Percentiles rank a stretch among this genome's conserved stretches.
These are phyloP conservation scores for Hirsutella thompsonii DNA, from an alignment of 2,329 filamentous ascomycete genomes.

Conservation along the genomic window DNA sequence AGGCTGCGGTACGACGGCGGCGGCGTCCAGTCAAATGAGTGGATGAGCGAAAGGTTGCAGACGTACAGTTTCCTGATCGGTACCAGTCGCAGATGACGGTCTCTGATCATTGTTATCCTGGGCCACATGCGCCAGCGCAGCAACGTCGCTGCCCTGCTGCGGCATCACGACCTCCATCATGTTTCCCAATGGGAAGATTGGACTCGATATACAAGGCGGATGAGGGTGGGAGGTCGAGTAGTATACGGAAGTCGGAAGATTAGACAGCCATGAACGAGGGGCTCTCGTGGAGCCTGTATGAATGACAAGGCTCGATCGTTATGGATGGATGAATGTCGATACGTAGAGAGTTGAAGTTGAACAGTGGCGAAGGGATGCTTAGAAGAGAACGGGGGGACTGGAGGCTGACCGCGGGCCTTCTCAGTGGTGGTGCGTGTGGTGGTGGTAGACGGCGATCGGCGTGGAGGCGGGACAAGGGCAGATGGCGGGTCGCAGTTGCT, in stretches of 20 bases:
- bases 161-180: conserved; percentile 16
- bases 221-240: too few relatives aligned
- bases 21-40: conserved; percentile 2
- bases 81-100: conserved; percentile 17
- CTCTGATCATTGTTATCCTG: conserved; percentile 11
- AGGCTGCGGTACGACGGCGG: conserved; percentile 1
- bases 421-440: too few relatives aligned
- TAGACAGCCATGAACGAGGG: conserved; percentile 5
- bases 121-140: conserved; percentile 10
- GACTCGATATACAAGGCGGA: too few relatives aligned
- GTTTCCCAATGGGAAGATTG: too few relatives aligned
- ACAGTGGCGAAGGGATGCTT: too few relatives aligned
- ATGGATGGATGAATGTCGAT: neutral
- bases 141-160: conserved; percentile 17
- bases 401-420: too few relatives aligned
- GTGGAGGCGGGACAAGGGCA: neutral
- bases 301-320: neutral
- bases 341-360: neutral
- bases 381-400: too few relatives aligned
- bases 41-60: conserved; percentile 2
- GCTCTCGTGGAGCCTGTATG: neutral
- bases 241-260: too few relatives aligned
- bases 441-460: neutral
- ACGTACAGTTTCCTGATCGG: conserved; percentile 16
- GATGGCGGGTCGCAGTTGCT: neutral